Conservation (phyloP, 2,329 filamentous ascomycete species). For the Penicillium sp. region DNA sequence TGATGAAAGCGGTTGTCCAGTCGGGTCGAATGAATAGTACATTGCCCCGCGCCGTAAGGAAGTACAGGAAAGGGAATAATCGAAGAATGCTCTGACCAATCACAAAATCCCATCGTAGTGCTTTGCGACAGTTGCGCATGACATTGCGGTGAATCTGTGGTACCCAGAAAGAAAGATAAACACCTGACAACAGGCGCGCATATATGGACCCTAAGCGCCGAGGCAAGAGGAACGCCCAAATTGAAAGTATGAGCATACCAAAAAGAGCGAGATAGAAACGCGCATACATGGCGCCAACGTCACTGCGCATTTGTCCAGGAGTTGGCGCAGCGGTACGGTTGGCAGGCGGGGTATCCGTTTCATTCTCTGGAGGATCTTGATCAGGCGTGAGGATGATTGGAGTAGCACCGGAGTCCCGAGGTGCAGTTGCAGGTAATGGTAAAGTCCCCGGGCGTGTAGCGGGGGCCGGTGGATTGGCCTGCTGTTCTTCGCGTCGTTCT, state of each 20-base stretch:
- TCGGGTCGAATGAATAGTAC: slow-evolving; percentile 76
- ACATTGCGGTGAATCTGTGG: slow-evolving; percentile 91
- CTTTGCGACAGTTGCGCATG: slow-evolving; percentile 85
- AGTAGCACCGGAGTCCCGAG: slow-evolving; percentile 50
- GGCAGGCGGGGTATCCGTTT: slow-evolving; percentile 31
- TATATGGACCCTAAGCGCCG: slow-evolving; percentile 54
- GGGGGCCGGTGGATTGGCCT: slow-evolving; percentile 23
- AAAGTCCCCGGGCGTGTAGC: slow-evolving; percentile 39
- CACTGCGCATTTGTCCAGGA: slow-evolving; percentile 39
- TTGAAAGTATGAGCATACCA: slow-evolving; percentile 57
- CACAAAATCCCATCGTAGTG: slow-evolving; percentile 89
- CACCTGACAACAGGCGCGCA: slow-evolving; percentile 63
- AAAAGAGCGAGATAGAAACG: slow-evolving; percentile 63
- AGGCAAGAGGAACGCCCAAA: slow-evolving; percentile 61
- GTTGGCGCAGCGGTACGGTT: slow-evolving; percentile 36
- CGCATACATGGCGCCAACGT: slow-evolving; percentile 60
- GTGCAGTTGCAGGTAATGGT: slow-evolving; percentile 53
- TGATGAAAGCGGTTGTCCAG: slow-evolving; percentile 60
- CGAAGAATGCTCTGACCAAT: slow-evolving; percentile 78
- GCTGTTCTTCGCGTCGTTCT: slow-evolving; percentile 39
- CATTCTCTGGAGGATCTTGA: slow-evolving; percentile 51
- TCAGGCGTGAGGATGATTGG: slow-evolving; percentile 61
- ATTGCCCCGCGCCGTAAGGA: slow-evolving; percentile 76
- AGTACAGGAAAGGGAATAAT: slow-evolving; percentile 78
- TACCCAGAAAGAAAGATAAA: slow-evolving; percentile 86